Evolutionary conservation across 2,329 filamentous ascomycete genomes (phyloP), one percentile per base, ranked within the genome.

Genomic region (Aaosphaeria arxii): DNA sequence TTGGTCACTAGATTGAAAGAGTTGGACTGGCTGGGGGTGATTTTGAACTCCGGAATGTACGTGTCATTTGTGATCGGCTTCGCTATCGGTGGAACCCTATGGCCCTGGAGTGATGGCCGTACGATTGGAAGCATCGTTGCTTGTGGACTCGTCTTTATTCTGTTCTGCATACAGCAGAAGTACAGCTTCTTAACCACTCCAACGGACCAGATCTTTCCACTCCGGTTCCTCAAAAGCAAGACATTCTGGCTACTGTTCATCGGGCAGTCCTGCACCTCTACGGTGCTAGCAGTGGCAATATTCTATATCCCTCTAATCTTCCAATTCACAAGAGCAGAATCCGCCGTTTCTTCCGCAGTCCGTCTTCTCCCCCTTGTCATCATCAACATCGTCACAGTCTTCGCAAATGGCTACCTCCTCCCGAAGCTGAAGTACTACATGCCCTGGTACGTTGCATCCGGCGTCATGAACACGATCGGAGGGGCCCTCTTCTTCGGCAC

Each of bases 91-190:
- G 41, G 41, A 2, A 32, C 30, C 11, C 11, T 30, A 2, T 43
- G 41, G 41, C 28, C 41, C 3, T 43, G 41, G 41, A 31, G 24
- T 11, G 41, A 43, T 4, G 71, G 66, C 1, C 57, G 64, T 0
- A 68, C 70, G 17, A 80, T 82, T 40, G 67, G 64, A 0, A 59
- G 76, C 2, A 81, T 77, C 61, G 66, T 75, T 11, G 50, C 77
- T 1, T 73, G 73, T n/a, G 76, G 67, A 1, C 61, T 77, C 0
- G 52, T 74, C 0, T 64, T 73, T 30, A 17, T 45, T 6, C 30
- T 36, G 2, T 45, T 45, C 33, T 11, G 17, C 11, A 6, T 40
- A n/a, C 43, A 45, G 35, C 43, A 45, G 28, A 11, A 30, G 11
- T 45, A 32, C 32, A 5, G n/a, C 7, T 11, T 39, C 11, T 6